Conservation (phyloP, 2,329 filamentous ascomycete genomes). For the Aspergillus sp. region DNA sequence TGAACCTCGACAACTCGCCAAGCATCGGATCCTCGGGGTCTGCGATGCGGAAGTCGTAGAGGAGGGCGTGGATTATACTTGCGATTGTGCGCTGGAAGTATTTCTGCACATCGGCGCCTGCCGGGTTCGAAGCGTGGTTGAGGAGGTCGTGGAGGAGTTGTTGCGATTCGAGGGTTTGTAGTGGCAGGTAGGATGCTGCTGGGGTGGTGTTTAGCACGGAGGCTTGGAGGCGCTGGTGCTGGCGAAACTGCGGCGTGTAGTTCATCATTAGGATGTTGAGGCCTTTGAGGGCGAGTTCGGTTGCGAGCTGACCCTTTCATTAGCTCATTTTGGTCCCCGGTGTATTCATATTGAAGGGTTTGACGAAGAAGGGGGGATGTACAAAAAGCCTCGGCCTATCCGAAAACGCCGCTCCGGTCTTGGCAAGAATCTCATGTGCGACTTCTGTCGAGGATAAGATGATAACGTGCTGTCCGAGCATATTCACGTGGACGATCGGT, state of each 20-base stretch:
- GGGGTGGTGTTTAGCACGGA: conserved; percentile 2
- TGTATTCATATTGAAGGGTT: no score
- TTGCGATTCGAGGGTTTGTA: background rate
- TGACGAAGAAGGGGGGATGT: background rate
- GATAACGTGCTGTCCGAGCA: conserved; percentile 2
- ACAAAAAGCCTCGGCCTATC: background rate
- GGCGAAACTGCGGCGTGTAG: background rate
- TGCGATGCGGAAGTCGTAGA: background rate
- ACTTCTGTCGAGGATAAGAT: background rate
- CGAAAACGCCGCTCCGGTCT: background rate
- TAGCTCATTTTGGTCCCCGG: no score
- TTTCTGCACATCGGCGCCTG: background rate
- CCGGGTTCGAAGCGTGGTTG: background rate
- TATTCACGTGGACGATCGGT: background rate
- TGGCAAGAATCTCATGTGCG: background rate
- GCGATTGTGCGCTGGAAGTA: background rate
- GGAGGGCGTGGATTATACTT: background rate
- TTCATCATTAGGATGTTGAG: background rate
- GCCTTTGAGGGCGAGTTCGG: background rate
- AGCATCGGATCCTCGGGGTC: background rate
- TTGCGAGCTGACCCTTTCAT: background rate
- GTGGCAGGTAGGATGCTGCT: background rate
- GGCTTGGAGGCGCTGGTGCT: background rate
- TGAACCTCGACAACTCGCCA: background rate
- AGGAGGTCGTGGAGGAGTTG: background rate